Evolutionary conservation across 2,329 filamentous ascomycete species (phyloP), one percentile per base, ranked within the genome.

Genomic region (Xylariaceae sp.): DNA sequence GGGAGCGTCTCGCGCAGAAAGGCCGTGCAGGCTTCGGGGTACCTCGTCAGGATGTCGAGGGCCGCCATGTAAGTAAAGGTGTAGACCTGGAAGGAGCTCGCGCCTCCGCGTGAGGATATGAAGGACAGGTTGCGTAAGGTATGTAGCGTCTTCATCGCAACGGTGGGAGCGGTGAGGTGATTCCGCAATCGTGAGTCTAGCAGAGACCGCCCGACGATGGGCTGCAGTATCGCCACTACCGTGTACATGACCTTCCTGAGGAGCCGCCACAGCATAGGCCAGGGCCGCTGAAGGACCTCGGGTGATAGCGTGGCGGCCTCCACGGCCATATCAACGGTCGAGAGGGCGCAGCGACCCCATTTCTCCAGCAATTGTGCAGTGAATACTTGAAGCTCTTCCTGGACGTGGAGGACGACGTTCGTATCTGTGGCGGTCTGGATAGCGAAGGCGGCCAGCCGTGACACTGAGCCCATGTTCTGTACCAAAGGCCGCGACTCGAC

Each of bases 21-120:
- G 14, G 71, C 66, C 39, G 80, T 72, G 4, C 77, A 71, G 18
- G 83, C 71, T 9, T 67, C 62, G 0, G 81, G 72, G 46, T 85
- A 82, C n/a, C 78, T 75, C 7, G 81, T 70, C 5, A 94, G 70
- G 24, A 88, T 78, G 56, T 95, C 89, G 42, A 94, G 77, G 3
- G 87, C 80, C 1, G 84, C 78, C 15, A 93, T 70, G 49, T 88
- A 87, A 17, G 86, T 80, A 52, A 94, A 94, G 2, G 74, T 78
- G 57, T 94, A 90, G 37, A 86, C 83, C 34, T 89, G 85, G 49
- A 93, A 94, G 2, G 77, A 72, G 40, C 73, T 75, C 36, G 81
- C 78, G 14, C 82, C 80, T 35, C 84, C 72, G 24, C 84, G 73
- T 11, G 78, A 80, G 1, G 85, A 86, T 41, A 94, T 77, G 55